These are phyloP conservation scores for Dictyostelium firmibasis DNA, from an alignment of 78 protist genomes.

Conservation along the genomic window DNA sequence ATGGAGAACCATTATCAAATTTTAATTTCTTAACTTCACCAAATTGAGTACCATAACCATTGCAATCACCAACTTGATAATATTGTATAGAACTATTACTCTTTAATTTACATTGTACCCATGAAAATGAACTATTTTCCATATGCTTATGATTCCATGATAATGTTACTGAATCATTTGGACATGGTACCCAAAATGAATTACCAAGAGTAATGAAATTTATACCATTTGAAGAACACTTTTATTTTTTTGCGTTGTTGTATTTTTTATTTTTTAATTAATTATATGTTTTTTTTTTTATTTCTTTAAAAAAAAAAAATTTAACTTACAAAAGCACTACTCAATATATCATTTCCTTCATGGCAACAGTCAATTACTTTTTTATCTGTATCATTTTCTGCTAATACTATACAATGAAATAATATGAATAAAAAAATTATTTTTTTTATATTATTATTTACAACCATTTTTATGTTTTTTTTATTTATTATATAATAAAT, in stretches of 20 bases:
- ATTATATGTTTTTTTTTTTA: too few relatives aligned
- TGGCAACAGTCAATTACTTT: neutral
- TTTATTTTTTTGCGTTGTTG: too few relatives aligned
- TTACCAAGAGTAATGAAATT: neutral
- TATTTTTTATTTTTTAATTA: too few relatives aligned
- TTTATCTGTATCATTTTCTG: neutral
- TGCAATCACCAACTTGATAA: neutral
- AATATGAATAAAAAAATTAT: neutral
- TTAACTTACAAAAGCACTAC: neutral
- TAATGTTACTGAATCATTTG: neutral
- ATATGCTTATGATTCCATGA: neutral
- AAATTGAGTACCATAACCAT: neutral
- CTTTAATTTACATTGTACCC: neutral
- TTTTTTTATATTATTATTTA: too few relatives aligned
- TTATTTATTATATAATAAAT: too few relatives aligned
- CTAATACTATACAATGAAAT: neutral
- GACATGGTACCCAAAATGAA: neutral
- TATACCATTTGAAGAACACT: neutral
- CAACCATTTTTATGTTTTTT: too few relatives aligned
- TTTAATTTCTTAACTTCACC: neutral
- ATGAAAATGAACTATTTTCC: neutral
- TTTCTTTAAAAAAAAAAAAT: too few relatives aligned
- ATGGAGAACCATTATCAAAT: neutral
- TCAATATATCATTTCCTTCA: neutral
- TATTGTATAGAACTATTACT: neutral